Evolutionary conservation across 345 rosid species (phyloP).

Genomic region (Corchorus olitorius): DNA sequence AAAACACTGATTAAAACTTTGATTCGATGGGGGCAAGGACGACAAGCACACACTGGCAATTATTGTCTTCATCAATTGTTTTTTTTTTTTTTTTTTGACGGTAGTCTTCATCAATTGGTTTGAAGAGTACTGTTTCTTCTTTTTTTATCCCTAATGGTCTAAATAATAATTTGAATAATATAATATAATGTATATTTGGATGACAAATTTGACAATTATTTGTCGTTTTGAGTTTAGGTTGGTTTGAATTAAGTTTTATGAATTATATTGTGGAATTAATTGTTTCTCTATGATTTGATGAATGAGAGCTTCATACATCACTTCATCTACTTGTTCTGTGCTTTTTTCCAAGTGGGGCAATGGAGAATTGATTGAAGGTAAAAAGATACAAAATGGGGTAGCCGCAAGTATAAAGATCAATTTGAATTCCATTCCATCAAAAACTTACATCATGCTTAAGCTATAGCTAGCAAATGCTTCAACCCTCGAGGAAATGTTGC

Average conservation of each 20-base stretch:
- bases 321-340: too few relatives aligned
- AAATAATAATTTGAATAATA: background rate
- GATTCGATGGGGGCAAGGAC: background rate
- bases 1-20: background rate
- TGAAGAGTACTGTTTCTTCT: too few relatives aligned
- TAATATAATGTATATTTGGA: background rate
- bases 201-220: background rate
- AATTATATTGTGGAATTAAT: too few relatives aligned
- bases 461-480: background rate
- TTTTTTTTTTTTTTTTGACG: background rate
- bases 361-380: too few relatives aligned
- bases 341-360: too few relatives aligned
- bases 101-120: too few relatives aligned
- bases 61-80: background rate
- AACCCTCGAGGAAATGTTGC: background rate
- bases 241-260: background rate
- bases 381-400: too few relatives aligned
- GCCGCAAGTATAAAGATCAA: too few relatives aligned
- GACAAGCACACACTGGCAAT: background rate
- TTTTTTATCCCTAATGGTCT: too few relatives aligned
- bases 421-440: too few relatives aligned
- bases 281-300: background rate
- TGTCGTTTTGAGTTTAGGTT: background rate
- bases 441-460: background rate
- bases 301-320: background rate